Base-by-base conservation (phyloP, 176 grass and related monocot genomes). In the Aegilops longissima region DNA sequence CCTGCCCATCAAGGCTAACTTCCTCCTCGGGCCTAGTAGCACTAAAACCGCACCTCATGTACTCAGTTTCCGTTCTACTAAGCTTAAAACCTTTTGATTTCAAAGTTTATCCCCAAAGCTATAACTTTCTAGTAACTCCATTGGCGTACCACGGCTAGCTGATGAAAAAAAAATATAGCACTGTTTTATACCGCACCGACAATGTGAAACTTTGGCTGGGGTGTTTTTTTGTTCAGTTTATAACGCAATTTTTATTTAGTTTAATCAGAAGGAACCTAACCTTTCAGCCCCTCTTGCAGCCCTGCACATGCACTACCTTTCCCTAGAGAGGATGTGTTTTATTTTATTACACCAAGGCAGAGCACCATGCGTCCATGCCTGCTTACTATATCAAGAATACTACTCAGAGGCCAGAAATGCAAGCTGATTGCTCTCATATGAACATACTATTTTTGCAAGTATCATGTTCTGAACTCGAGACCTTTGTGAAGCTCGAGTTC, bases 341-440 rank as follows among this genome's bases (percentile, higher is more conserved):
- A 9, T 84, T 73, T 80, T 17, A 70, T 69, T n/a, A 75, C 31
- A 76, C 68, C 89, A 63, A 80, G 70, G 81, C 12, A 83, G 73
- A 17, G 52, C 23, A 40, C 66, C 74, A 73, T 70, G 73, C 74
- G 61, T 76, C 67, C 74, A 73, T 70, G 73, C 58, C 68, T 76
- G 36, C 27, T 87, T 76, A n/a, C 81, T 47, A 49, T 47, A 38
- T 47, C 20, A 84, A 84, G 83, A 68, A 29, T 84, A 87, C 34
- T 42, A 39, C 20, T 39, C 18, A 76, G 3, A 38, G 11, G 51
- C 29, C 17, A 69, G 3, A 75, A 12, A 36, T 51, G 17, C 62
- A 31, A 73, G 51, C 12, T 30, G 67, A 21, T 61, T 40, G 35
- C 35, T 76, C 45, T 24, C 29, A 69, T 17, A 62, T 23, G 17